Evolutionary conservation across 2,329 filamentous ascomycete species (phyloP).

Genomic region (Fusarium liriodendri): DNA sequence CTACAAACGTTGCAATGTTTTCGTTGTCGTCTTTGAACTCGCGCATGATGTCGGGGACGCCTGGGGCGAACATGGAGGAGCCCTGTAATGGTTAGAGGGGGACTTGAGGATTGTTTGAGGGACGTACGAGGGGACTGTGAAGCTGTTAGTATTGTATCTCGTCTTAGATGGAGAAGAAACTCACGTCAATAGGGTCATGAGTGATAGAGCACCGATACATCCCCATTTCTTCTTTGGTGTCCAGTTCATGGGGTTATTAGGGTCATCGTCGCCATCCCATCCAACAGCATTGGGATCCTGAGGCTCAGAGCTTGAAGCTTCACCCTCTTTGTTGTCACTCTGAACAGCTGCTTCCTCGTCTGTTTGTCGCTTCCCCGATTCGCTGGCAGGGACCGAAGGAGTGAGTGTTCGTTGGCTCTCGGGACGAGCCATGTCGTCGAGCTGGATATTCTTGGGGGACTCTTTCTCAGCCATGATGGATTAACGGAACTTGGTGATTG

Average conservation of each 20-base stretch:
- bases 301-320: neutral
- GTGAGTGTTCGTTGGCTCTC: slow-evolving; percentile 36
- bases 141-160: slow-evolving; percentile 6
- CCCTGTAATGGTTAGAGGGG: slow-evolving; percentile 26
- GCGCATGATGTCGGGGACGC: slow-evolving; percentile 59
- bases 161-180: neutral
- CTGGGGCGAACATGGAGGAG: slow-evolving; percentile 48
- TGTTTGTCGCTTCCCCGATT: neutral
- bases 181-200: slow-evolving; percentile 44
- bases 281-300: slow-evolving; percentile 38
- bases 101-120: fast-evolving
- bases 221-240: slow-evolving; percentile 56
- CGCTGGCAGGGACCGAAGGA: slow-evolving; percentile 7
- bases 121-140: slow-evolving; percentile 38
- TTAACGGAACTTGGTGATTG: neutral
- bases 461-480: slow-evolving; percentile 13
- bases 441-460: neutral
- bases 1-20: slow-evolving; percentile 56
- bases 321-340: neutral
- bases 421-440: slow-evolving; percentile 16
- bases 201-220: slow-evolving; percentile 49
- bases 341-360: slow-evolving; percentile 24
- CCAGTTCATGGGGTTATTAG: slow-evolving; percentile 75
- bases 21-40: slow-evolving; percentile 53
- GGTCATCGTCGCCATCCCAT: slow-evolving; percentile 54